Percentiles rank a stretch among this genome's conserved stretches.
These are phyloP conservation scores for Bipolaris victoriae DNA, from an alignment of 2,329 filamentous ascomycete genomes.

Conservation along the genomic window DNA sequence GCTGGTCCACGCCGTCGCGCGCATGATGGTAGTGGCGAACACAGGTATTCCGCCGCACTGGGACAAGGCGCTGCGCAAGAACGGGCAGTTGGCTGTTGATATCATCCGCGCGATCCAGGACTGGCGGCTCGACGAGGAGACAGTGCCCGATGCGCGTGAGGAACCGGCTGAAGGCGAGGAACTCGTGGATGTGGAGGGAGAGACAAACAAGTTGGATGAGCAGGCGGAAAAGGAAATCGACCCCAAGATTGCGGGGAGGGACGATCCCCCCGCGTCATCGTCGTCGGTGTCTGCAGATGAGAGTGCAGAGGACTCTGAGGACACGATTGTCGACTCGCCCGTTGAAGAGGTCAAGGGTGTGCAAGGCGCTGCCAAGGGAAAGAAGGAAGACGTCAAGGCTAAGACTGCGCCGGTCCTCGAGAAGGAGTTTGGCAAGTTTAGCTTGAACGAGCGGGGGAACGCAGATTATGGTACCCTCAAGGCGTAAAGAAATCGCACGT, in stretches of 20 bases:
- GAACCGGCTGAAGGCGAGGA: slow-evolving; percentile 51
- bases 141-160: slow-evolving; percentile 58
- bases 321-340: slow-evolving; percentile 35
- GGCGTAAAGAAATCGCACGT: background rate
- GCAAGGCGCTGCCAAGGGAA: slow-evolving; percentile 2
- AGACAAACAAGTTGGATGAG: slow-evolving; percentile 47
- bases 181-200: slow-evolving; percentile 41
- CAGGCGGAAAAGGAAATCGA: slow-evolving; percentile 38
- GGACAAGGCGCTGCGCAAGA: slow-evolving; percentile 61
- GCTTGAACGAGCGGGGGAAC: slow-evolving; percentile 38
- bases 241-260: slow-evolving; percentile 38
- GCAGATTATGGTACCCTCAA: slow-evolving; percentile 40
- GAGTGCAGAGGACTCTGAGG: slow-evolving; percentile 25
- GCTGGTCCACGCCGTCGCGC: slow-evolving; percentile 57
- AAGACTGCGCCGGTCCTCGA: slow-evolving; percentile 25
- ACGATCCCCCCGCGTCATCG: background rate
- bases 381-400: slow-evolving; percentile 11
- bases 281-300: background rate
- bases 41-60: slow-evolving; percentile 58
- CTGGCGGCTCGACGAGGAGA: slow-evolving; percentile 58
- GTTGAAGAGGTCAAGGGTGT: slow-evolving; percentile 7
- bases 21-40: slow-evolving; percentile 58
- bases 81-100: slow-evolving; percentile 62
- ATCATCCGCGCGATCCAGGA: slow-evolving; percentile 61
- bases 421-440: slow-evolving; percentile 37